Evolutionary conservation across 2,329 filamentous ascomycete species (phyloP), one percentile per base, ranked within the genome.

Genomic region (Cladosporium austrohemisphaericum): DNA sequence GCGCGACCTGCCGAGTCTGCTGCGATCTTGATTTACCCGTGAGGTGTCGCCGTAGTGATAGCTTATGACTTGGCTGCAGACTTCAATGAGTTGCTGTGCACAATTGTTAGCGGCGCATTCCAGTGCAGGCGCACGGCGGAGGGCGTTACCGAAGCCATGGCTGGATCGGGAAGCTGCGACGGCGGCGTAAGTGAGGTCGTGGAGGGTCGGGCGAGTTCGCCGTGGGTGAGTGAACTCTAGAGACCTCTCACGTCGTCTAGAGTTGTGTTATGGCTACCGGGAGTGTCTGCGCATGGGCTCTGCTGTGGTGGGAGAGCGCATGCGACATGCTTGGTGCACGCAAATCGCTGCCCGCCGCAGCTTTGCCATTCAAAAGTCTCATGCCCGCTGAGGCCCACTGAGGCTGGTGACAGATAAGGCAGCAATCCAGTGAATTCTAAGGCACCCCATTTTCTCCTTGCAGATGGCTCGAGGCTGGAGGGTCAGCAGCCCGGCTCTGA

Each of bases 11-110:
- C n/a, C 36, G 29, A 35, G 20, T 37, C 22, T 29, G 25, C 18
- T 38, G 23, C 37, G 37, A n/a, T n/a, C n/a, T n/a, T n/a, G n/a
- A 74, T 85, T 63, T 86, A 96, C 92, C 66, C 89, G 88, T 55
- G 90, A 89, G 52, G 97, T 82, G 72, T 95, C 88, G 65, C 93
- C 93, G 69, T 93, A 92, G 52, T 88, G 78, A 67, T 96, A 90
- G 65, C 90, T 84, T 56, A 97, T 85, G 55, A 96, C 79, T 66
- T 95, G 83, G 74, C 85, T 81, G 76, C 89, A 95, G 65, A 97
- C 87, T 80, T 96, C 88, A 64, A 86, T 83, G 59, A 86, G 72
- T 71, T 83, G 76, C 88, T 92, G 87, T 78, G 55, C 22, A 18
- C 31, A 29, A 16, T 8, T 18, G 22, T 50, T 50, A 50, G 47